Evolutionary conservation across 1,139 yeast genomes (phyloP), one percentile per base, ranked within the genome.

Genomic region (Kodamaea arcana): DNA sequence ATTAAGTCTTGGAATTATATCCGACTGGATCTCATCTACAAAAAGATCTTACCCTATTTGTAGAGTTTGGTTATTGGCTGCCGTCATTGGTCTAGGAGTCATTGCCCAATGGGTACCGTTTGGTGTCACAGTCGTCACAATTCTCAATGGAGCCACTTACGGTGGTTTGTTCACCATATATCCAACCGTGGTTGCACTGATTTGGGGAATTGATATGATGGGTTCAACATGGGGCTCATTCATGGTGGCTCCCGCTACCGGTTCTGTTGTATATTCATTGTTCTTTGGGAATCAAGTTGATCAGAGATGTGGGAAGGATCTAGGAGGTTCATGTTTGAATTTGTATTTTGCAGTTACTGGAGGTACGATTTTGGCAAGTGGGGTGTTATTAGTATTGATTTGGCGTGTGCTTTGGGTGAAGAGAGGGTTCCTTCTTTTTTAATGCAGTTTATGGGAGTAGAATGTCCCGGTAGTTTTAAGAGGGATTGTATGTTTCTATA

Each of bases 141-240:
- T 72, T 3, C 42, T 83, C 8, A 72, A 78, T 35, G 97, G 97
- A 0, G 56, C 78, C 15, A 67, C 80, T 4, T 88, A 90, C 50
- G 98, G 97, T 14, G 84, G 92, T 0, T 55, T 85, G 2, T 92
- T 88, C 61, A 87, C 97, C 0, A 63, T 85, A 6, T 83, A 78
- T 47, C 97, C 98, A 5, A 83, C 95, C 0, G 65, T 88, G 7
- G 80, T 85, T 3, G 82, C 95, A 1, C 69, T 80, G 3, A 75
- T 84, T 1, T 92, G 97, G 96, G 97, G 97, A 0, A 76, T 85
- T 24, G 90, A 84, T 37, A 75, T 86, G 33, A 79, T 92, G 54
- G 97, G 97, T 0, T 83, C 95, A 2, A 83, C 94, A 1, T 92
- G 96, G 90, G 97, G 97, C 3, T 68, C 85, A 21, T 84, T 87